phyloP scores from a whole-genome alignment of 345 rosid species.

The Balakata baccata region DNA sequence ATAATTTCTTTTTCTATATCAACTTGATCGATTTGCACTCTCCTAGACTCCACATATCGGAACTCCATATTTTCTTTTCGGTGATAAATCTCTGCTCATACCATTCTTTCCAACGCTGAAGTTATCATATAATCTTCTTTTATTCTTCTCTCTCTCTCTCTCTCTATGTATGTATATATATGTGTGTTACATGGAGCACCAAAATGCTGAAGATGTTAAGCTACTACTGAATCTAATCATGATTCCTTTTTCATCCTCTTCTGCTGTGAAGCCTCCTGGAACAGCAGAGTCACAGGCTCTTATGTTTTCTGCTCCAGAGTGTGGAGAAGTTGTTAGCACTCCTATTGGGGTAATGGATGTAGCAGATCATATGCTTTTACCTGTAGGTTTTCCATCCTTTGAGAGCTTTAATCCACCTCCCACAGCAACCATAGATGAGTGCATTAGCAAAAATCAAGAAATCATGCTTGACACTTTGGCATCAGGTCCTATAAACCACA shows the following conservation, averaged over 20 bases:
- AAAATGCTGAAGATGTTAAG: slow-evolving; percentile 19
- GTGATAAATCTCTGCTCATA: no score
- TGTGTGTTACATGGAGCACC: background rate
- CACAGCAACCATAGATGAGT: slow-evolving; percentile 52
- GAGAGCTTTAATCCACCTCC: slow-evolving; percentile 75
- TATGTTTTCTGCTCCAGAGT: slow-evolving; percentile 72
- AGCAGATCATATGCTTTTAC: slow-evolving; percentile 74
- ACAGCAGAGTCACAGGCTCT: slow-evolving; percentile 93
- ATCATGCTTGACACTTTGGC: slow-evolving; percentile 41
- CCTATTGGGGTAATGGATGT: slow-evolving; percentile 74
- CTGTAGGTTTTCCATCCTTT: slow-evolving; percentile 71
- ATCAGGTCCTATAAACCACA: slow-evolving; percentile 45
- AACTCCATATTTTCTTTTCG: no score
- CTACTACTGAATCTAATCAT: slow-evolving; percentile 25
- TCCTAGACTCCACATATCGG: background rate
- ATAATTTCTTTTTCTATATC: no score
- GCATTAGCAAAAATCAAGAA: slow-evolving; percentile 68
- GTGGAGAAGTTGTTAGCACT: slow-evolving; percentile 78
- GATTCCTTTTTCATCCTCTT: slow-evolving; percentile 17
- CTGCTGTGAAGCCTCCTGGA: slow-evolving; percentile 84
- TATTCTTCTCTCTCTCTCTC: no score
- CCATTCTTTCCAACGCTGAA: no score
- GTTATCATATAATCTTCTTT: no score
- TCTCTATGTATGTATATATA: background rate
- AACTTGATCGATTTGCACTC: background rate